Conservation (phyloP, 2,329 filamentous ascomycete genomes). For the Thielaviopsis ethacetica region DNA sequence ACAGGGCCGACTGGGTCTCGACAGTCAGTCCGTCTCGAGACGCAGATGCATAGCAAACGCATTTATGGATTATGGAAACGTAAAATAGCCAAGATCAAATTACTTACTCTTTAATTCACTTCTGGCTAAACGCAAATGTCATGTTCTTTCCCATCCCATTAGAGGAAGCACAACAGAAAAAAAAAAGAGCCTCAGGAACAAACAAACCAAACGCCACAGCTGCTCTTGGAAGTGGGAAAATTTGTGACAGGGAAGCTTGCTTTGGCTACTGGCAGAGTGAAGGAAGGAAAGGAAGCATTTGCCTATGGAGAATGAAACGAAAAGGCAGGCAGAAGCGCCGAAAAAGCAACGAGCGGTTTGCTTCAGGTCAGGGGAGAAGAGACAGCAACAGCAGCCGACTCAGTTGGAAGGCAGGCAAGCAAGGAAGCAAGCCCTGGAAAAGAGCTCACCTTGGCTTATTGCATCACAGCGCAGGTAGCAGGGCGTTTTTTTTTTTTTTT, state of each 20-base stretch:
- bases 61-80: too few species aligned
- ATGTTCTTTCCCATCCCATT: too few species aligned
- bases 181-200: neutral
- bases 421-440: too few species aligned
- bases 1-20: neutral
- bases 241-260: neutral
- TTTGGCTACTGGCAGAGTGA: neutral
- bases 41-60: neutral
- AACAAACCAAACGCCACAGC: neutral
- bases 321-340: constrained; percentile 10
- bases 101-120: neutral
- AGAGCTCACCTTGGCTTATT: neutral
- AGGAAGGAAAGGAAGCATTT: neutral
- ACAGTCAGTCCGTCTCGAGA: too few species aligned
- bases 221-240: neutral
- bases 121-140: neutral
- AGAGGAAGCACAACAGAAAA: neutral
- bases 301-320: neutral
- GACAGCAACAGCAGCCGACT: neutral
- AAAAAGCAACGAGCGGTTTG: constrained; percentile 1
- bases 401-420: neutral
- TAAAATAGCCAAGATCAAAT: neutral
- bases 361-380: neutral
- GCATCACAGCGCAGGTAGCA: neutral
- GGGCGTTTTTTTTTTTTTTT: too few species aligned